Conservation (phyloP, 2,329 filamentous ascomycete genomes). For the Diaporthe velutina region DNA sequence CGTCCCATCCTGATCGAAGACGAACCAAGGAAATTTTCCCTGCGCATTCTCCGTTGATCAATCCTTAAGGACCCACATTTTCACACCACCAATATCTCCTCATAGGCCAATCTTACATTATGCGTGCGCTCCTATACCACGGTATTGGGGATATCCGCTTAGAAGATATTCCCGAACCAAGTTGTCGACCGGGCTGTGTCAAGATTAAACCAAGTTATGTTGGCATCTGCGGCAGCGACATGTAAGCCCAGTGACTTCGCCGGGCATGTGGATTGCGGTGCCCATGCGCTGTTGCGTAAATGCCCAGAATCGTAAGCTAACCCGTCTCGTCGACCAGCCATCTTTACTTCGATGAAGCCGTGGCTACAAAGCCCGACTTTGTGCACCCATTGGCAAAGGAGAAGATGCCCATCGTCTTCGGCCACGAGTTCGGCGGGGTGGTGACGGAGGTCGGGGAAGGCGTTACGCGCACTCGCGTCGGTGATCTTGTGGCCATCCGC, state of each 20-base stretch:
- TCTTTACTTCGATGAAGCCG: constrained; percentile 25
- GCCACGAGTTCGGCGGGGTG: constrained; percentile 74
- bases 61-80: neutral
- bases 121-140: constrained; percentile 36
- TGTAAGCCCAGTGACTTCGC: constrained; percentile 40
- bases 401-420: constrained; percentile 68
- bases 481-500: constrained; percentile 68
- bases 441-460: constrained; percentile 67
- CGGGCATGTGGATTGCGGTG: neutral
- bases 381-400: constrained; percentile 67
- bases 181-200: constrained; percentile 47
- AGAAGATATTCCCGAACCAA: constrained; percentile 34
- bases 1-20: neutral
- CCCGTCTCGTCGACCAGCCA: constrained; percentile 42
- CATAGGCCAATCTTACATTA: neutral
- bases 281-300: neutral
- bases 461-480: constrained; percentile 59
- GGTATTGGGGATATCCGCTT: constrained; percentile 33
- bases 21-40: neutral
- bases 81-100: neutral
- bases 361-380: constrained; percentile 54
- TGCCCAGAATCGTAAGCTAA: constrained; percentile 41
- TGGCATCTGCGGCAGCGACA: constrained; percentile 52
- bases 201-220: constrained; percentile 46
- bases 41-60: neutral